Evolutionary conservation across 805 yeast genomes (phyloP), one percentile per base, ranked within the genome.

Genomic region (Starmerella bombicola): DNA sequence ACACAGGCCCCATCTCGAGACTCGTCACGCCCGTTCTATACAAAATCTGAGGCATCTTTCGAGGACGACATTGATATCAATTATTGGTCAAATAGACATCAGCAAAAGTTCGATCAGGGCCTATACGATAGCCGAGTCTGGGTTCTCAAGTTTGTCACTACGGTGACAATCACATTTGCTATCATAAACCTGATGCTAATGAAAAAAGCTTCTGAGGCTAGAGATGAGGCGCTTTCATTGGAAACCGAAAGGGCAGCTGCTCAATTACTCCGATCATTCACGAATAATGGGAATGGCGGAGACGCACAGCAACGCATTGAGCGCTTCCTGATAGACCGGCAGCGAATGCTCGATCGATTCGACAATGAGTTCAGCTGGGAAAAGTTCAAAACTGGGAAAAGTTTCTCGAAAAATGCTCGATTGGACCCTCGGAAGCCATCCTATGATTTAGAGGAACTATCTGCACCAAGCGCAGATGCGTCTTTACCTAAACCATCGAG

Each of bases 211-310:
- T 43, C 55, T 1, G 55, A 48, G 22, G 36, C 46, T 23, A 50
- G 50, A 9, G 17, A 18, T 12, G 54, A 42, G 25, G 53, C 53
- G 13, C 28, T 41, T 3, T 32, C 36, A 24, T 33, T 19, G 50
- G 52, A 22, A 48, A 36, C 49, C 3, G 52, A 46, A 33, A 53
- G 53, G n/a, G 54, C 55, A n/a, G 53, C 56, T 26, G 55, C 63
- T 55, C 32, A 62, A 66, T 19, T 70, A 63, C 45, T 40, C 47
- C 13, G 71, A 65, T 43, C 60, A 66, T 47, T 51, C 26, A 71
- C 74, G 0, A 76, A 75, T 53, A 73, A 65, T 51, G 78, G 78
- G 2, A 54, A 68, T 30, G 80, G 74, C 23, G 58, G 53, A 5
- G 63, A 67, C 17, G 68, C 70, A 46, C 56, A 68, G 36, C 69